These are phyloP conservation scores for Selaginella tamariscina DNA, from an alignment of 75 land plant species.

Conservation along the genomic window DNA sequence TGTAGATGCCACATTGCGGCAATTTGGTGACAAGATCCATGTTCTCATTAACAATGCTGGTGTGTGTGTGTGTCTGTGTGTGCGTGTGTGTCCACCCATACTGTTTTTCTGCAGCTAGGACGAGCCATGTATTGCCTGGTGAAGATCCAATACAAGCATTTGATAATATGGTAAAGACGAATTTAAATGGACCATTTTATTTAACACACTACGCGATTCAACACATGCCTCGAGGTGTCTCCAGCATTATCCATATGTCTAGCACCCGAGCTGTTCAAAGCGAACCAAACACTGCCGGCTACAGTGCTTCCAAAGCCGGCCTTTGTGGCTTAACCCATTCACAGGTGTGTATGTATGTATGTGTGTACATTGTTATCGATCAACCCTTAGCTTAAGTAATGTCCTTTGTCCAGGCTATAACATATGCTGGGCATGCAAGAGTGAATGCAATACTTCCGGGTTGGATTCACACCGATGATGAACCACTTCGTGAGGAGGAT, in stretches of 20 bases:
- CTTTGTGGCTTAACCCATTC: conserved; percentile 36
- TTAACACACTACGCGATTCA: conserved; percentile 24
- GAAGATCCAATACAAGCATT: conserved; percentile 21
- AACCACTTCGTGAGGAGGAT: conserved; percentile 20
- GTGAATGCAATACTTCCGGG: conserved; percentile 39
- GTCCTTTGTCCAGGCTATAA: conserved; percentile 30
- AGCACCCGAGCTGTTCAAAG: conserved; percentile 36
- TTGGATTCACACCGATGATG: conserved; percentile 31
- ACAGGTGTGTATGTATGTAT: conserved; percentile 14
- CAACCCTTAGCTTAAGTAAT: background rate
- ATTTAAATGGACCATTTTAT: conserved; percentile 27
- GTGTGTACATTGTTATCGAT: background rate
- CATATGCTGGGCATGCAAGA: conserved; percentile 26
- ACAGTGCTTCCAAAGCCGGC: conserved; percentile 35
- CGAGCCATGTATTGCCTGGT: background rate
- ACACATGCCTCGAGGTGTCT: conserved; percentile 27
- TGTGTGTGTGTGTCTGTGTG: background rate
- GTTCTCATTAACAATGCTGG: conserved; percentile 35
- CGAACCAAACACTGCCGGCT: conserved; percentile 29
- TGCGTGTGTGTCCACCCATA: background rate
- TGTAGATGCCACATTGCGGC: conserved; percentile 24
- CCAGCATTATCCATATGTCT: conserved; percentile 32
- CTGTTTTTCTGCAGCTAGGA: background rate
- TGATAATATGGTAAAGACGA: conserved; percentile 20
- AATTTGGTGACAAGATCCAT: conserved; percentile 22